Evolutionary conservation across 495 filamentous ascomycete species (phyloP), one percentile per base, ranked within the genome.

Genomic region (Opeltia flavorubescens): DNA sequence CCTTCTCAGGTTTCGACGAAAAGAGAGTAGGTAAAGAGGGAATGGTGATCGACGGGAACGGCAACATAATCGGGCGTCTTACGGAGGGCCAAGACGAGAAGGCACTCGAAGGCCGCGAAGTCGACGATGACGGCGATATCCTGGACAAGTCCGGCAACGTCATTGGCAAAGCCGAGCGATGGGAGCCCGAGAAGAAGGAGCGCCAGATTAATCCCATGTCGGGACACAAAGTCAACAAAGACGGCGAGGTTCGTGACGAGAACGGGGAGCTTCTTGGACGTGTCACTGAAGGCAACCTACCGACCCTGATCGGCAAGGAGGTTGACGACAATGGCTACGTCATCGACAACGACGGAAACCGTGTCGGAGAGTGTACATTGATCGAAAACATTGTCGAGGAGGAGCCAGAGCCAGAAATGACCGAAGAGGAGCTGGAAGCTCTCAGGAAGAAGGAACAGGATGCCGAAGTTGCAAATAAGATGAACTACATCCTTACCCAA

Each of bases 241-340:
- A 89, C 53, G 86, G 84, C 24, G 82, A 91, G 53, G 84, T 94
- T 1, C 75, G 83, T 35, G 83, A 91, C 54, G 73, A 80, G 35
- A 78, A 89, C 51, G 86, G 86, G 29, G 80, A 93, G 54, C 54
- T 91, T 43, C 79, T 91, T 52, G 86, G 83, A 46, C 81, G 80
- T 57, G 68, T 94, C 33, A 89, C 84, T 5, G 72, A 74, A 5
- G 86, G 86, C 42, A 73, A 87, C 38, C 66, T 87, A 31, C 70
- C 67, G 11, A 72, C 78, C 25, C 80, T 85, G 38, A 64, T 78
- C 18, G 86, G 86, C 36, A 83, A 86, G 60, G 75, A 81, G 54
- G 82, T 94, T 44, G 86, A 94, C 56, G 84, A 89, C 49, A 83
- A 89, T 49, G 86, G 84, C 30, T 85, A 86, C 57, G 84, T 94